These are phyloP conservation scores for Eutrema heterophyllum DNA, from an alignment of 345 rosid genomes.

Conservation along the genomic window DNA sequence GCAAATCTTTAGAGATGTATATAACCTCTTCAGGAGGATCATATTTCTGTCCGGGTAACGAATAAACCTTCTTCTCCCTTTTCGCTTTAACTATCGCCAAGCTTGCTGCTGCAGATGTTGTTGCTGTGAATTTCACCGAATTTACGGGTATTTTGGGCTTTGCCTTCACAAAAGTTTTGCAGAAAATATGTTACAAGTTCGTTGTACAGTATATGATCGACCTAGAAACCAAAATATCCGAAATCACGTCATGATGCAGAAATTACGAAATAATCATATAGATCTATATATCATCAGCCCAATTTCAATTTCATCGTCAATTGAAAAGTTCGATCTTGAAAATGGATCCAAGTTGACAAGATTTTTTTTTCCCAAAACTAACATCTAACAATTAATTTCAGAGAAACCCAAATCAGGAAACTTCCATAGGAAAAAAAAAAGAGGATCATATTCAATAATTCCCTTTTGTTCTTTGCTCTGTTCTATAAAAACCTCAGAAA, in stretches of 20 bases:
- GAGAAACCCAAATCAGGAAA: conserved; percentile 1
- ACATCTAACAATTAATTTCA: not conserved
- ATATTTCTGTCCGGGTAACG: conserved; percentile 74
- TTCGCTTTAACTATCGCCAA: conserved; percentile 56
- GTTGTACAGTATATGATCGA: not conserved
- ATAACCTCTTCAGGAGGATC: conserved; percentile 91
- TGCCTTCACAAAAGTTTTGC: conserved; percentile 40
- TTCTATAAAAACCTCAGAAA: not conserved
- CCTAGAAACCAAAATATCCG: not conserved
- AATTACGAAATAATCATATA: not conserved
- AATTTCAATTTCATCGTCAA: not conserved
- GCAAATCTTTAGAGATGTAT: not conserved
- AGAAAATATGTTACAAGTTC: conserved; percentile 21
- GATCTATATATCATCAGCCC: not conserved
- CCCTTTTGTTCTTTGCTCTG: not conserved
- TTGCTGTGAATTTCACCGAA: conserved; percentile 35
- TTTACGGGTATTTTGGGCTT: conserved; percentile 45
- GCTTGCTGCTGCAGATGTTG: conserved; percentile 40
- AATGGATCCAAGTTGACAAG: not conserved
- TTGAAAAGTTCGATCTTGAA: not conserved
- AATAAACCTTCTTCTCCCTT: conserved; percentile 89
- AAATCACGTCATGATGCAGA: not conserved
- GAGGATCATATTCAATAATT: not conserved
- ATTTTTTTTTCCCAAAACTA: not conserved
- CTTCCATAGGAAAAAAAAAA: not conserved